phyloP scores from a whole-genome alignment of 345 rosid species.

The Euphorbia peplus region DNA sequence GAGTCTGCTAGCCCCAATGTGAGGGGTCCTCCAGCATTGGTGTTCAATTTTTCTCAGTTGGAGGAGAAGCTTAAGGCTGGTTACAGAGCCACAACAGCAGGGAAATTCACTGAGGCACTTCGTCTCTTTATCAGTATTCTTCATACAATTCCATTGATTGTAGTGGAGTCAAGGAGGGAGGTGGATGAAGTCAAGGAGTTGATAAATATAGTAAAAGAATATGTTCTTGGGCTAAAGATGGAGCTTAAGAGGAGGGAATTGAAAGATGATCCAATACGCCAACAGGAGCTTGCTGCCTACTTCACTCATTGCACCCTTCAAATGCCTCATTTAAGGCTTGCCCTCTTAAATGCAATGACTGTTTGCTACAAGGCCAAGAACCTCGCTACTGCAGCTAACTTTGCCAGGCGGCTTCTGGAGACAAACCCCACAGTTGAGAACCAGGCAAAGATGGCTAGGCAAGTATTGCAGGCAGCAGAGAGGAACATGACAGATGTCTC shows the following conservation, averaged over 20 bases:
- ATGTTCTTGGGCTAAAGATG: slow-evolving; percentile 78
- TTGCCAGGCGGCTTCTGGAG: slow-evolving; percentile 73
- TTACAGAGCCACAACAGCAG: slow-evolving; percentile 80
- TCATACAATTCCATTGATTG: slow-evolving; percentile 84
- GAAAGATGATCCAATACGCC: slow-evolving; percentile 65
- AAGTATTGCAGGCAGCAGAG: slow-evolving; percentile 80
- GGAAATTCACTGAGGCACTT: slow-evolving; percentile 77
- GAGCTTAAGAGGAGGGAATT: slow-evolving; percentile 79
- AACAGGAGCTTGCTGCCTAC: slow-evolving; percentile 97
- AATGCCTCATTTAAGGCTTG: slow-evolving; percentile 73
- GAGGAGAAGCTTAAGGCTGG: slow-evolving; percentile 95
- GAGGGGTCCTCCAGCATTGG: slow-evolving; percentile 79
- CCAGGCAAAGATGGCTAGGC: slow-evolving; percentile 78
- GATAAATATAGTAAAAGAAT: slow-evolving; percentile 72
- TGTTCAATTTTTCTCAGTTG: slow-evolving; percentile 70
- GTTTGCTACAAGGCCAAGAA: slow-evolving; percentile 82
- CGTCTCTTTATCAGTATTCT: slow-evolving; percentile 70
- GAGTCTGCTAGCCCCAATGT: slow-evolving; percentile 80
- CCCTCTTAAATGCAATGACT: slow-evolving; percentile 69
- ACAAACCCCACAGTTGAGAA: slow-evolving; percentile 72
- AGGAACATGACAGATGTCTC: slow-evolving; percentile 65
- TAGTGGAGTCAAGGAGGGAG: slow-evolving; percentile 93
- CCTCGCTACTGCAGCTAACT: slow-evolving; percentile 69
- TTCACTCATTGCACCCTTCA: slow-evolving; percentile 96
- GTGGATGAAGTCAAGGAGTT: slow-evolving; percentile 94